Evolutionary conservation across 805 yeast genomes (phyloP).

Genomic region (Teunomyces aglyptinius): DNA sequence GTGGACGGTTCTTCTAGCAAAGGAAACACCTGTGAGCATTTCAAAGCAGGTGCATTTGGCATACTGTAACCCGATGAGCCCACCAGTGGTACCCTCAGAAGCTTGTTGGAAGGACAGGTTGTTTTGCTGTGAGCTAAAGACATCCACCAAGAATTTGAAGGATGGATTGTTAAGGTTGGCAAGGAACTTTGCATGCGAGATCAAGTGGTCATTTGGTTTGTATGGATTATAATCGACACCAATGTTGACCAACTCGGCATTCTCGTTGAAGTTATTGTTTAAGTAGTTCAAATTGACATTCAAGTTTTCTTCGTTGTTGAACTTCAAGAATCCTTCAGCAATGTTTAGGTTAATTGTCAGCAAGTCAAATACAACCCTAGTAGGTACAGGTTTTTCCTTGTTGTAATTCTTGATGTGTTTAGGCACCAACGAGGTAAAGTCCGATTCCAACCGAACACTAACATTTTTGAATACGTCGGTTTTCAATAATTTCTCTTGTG

Average conservation of each 20-base stretch:
- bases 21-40: slow-evolving; percentile 53
- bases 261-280: slow-evolving; percentile 45
- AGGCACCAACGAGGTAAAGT: slow-evolving; percentile 31
- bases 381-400: slow-evolving; percentile 42
- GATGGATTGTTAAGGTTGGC: slow-evolving; percentile 47
- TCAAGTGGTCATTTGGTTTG: slow-evolving; percentile 47
- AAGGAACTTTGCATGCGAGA: slow-evolving; percentile 44
- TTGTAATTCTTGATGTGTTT: slow-evolving; percentile 24
- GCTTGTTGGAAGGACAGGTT: slow-evolving; percentile 51
- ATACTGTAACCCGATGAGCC: slow-evolving; percentile 50
- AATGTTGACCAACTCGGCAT: slow-evolving; percentile 53
- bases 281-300: slow-evolving; percentile 39
- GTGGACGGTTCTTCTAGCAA: slow-evolving; percentile 55
- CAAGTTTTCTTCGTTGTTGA: slow-evolving; percentile 38
- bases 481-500: slow-evolving; percentile 34
- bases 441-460: slow-evolving; percentile 38
- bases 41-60: slow-evolving; percentile 23
- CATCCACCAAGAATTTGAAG: slow-evolving; percentile 39
- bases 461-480: slow-evolving; percentile 48
- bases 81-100: slow-evolving; percentile 54
- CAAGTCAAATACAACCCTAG: slow-evolving; percentile 44
- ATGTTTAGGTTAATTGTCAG: slow-evolving; percentile 36
- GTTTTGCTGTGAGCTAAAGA: slow-evolving; percentile 38
- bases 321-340: slow-evolving; percentile 34
- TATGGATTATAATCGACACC: slow-evolving; percentile 49